Conservation (phyloP, 2,329 filamentous ascomycete genomes). For the Colletotrichum orbiculare region DNA sequence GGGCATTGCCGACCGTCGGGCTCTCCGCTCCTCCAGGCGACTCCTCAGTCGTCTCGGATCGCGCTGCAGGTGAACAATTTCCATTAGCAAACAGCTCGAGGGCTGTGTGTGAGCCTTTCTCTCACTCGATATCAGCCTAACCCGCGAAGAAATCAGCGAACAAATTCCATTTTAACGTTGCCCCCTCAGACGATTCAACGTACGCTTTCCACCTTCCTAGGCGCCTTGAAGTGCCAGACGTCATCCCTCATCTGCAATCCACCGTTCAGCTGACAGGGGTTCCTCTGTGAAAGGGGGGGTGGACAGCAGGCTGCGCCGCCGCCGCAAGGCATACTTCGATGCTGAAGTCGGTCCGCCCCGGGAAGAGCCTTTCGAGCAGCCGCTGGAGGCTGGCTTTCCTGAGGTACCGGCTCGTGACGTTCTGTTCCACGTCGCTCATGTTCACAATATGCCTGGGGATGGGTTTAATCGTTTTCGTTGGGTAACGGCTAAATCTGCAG, state of each 20-base stretch:
- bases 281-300: neutral
- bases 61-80: neutral
- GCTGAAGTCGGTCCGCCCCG: slow-evolving; percentile 42
- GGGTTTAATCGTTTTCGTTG: neutral
- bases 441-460: slow-evolving; percentile 9
- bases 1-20: neutral
- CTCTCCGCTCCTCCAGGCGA: neutral
- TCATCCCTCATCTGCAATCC: slow-evolving; percentile 43
- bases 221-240: slow-evolving; percentile 44
- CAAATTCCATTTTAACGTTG: neutral
- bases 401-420: slow-evolving; percentile 42
- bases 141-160: neutral
- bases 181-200: neutral
- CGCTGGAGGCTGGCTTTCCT: slow-evolving; percentile 41
- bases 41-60: neutral
- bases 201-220: slow-evolving; percentile 23
- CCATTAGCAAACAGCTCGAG: slow-evolving; percentile 2
- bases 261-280: slow-evolving; percentile 21
- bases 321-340: slow-evolving; percentile 40
- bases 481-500: neutral
- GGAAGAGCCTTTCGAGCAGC: slow-evolving; percentile 42
- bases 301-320: neutral
- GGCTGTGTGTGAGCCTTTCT: neutral
- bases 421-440: slow-evolving; percentile 35
- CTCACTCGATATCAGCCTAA: slow-evolving; percentile 4